Conservation (phyloP, 75 land plant species). For the Ceratopteris richardii region DNA sequence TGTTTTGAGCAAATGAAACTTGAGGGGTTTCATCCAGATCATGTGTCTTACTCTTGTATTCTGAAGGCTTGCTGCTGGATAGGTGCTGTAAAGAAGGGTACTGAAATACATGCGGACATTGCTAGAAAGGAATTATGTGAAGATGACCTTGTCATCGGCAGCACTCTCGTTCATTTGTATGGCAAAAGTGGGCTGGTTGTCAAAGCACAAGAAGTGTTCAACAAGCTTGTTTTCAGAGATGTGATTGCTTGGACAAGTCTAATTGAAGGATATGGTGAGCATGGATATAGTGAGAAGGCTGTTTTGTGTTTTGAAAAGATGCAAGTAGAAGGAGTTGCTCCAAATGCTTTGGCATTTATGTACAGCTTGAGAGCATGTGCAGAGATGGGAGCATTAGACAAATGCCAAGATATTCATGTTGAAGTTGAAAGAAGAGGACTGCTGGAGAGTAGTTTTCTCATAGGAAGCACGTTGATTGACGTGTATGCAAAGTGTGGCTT, state of each 20-base stretch:
- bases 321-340: constrained; percentile 13
- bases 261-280: constrained; percentile 41
- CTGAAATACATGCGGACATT: constrained; percentile 23
- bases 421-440: constrained; percentile 14
- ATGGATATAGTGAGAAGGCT: constrained; percentile 26
- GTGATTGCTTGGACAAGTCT: constrained; percentile 44
- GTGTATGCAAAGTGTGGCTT: constrained; percentile 37
- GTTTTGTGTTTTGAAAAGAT: constrained; percentile 36
- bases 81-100: constrained; percentile 24
- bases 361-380: constrained; percentile 35
- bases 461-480: constrained; percentile 24
- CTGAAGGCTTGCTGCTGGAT: constrained; percentile 36
- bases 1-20: constrained; percentile 29
- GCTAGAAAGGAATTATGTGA: constrained; percentile 14
- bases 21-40: constrained; percentile 19
- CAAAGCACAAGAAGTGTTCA: constrained; percentile 23
- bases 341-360: constrained; percentile 24
- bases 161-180: constrained; percentile 38
- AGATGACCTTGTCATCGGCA: constrained; percentile 30
- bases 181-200: constrained; percentile 35
- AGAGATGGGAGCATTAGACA: constrained; percentile 31
- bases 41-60: constrained; percentile 25
- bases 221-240: constrained; percentile 23
- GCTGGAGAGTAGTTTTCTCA: constrained; percentile 3
- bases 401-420: constrained; percentile 21